Evolutionary conservation across 306 rosid genomes (phyloP), one percentile per base, ranked within the genome.

Genomic region (Quercus mongolica): DNA sequence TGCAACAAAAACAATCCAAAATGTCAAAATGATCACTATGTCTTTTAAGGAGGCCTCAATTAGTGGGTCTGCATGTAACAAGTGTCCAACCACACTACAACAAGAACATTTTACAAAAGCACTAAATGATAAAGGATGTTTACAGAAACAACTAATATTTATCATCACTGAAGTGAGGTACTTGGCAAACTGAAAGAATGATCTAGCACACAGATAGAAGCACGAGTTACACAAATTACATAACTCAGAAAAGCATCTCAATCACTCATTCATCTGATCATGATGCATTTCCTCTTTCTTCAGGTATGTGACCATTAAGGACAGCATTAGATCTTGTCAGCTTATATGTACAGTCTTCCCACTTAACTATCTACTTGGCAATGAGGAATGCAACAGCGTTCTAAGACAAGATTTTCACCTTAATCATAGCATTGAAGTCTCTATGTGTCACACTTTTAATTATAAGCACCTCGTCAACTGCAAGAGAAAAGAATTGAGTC

Each of bases 371-470:
- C 65, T 59, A 8, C 44, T 30, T 0, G 5, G 31, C 11, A 64
- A 28, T 30, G 10, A 9, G 51, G 72, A 67, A 67, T 35, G 23
- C 13, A 69, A 56, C 38, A 38, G 63, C 51, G 18, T 78, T 15
- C 57, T 59, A 56, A 73, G 69, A 83, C 79, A 71, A 79, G 26
- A 77, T 71, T 79, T 80, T 84, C 77, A 95, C 99, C 97, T 95
- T 91, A 68, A 95, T 93, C 90, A 89, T 83, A 71, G 89, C 91
- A 82, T 91, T 95, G 74, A 95, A 90, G 78, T 93, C 96, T 86
- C 78, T 84, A 49, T 95, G 99, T 0, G 94, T 93, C 79, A 95
- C 85, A 75, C 99, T 95, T 85, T 95, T 95, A 87, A 95, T 93
- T 74, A 95, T 88, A 69, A 95, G 97, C 73, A 91, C 94, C 89